These are phyloP conservation scores for Calonectria hongkongensis DNA, from an alignment of 2,329 filamentous ascomycete genomes.

Conservation along the genomic window DNA sequence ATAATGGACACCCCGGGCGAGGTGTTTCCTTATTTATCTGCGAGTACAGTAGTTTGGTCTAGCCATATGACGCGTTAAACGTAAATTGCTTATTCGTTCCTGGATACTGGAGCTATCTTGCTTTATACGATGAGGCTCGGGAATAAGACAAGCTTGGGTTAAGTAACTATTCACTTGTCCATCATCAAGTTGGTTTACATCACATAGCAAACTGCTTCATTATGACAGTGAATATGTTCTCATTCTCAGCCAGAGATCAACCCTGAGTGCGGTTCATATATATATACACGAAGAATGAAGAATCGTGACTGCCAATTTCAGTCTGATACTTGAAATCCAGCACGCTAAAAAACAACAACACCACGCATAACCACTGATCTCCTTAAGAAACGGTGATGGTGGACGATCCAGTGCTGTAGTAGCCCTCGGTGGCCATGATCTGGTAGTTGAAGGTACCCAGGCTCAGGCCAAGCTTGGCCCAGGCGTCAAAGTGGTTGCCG, in stretches of 20 bases:
- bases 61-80: no score
- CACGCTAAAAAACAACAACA: not conserved
- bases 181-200: not conserved
- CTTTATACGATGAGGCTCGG: no score
- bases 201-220: not conserved
- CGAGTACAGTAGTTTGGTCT: no score
- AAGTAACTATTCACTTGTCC: not conserved
- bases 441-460: conserved; percentile 71
- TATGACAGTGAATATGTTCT: conserved; percentile 5
- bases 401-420: conserved; percentile 68
- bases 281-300: conserved; percentile 34
- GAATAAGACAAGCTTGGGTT: no score
- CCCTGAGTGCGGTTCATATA: conserved; percentile 31
- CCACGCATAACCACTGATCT: not conserved
- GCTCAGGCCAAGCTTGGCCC: conserved; percentile 66
- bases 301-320: not conserved
- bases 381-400: conserved; percentile 67
- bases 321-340: not conserved
- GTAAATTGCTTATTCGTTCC: no score
- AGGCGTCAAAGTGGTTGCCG: conserved; percentile 71
- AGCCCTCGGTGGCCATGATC: conserved; percentile 73
- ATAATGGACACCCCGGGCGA: no score
- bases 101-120: no score
- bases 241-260: conserved; percentile 33
- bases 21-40: no score